phyloP scores from a whole-genome alignment of 352 stramenopile species.

The Phytophthora colocasiae region DNA sequence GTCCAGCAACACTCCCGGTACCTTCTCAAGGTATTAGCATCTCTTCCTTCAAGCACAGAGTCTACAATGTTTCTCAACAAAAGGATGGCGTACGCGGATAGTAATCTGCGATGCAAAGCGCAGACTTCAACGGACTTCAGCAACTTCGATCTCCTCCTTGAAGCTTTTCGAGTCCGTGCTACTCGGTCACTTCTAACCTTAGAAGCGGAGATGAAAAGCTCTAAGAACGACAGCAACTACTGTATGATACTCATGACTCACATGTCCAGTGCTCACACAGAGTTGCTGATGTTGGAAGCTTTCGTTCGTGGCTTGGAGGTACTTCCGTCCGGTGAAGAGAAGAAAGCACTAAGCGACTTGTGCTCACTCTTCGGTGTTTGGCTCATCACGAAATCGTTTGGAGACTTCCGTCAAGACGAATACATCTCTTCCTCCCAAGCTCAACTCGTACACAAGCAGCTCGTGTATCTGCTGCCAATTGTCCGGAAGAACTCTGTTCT shows the following conservation, averaged over 20 bases:
- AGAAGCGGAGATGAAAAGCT: constrained; percentile 42
- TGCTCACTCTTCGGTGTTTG: constrained; percentile 52
- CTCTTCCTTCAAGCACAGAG: constrained; percentile 10
- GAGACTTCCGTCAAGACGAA: constrained; percentile 61
- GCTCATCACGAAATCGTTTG: constrained; percentile 51
- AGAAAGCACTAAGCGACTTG: constrained; percentile 33
- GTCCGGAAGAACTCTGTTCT: constrained; percentile 58
- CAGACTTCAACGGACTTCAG: constrained; percentile 35
- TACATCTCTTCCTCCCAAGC: constrained; percentile 56
- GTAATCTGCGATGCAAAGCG: constrained; percentile 40
- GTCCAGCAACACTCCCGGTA: constrained; percentile 70
- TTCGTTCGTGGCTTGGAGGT: constrained; percentile 34
- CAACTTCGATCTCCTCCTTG: constrained; percentile 47
- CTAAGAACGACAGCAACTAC: constrained; percentile 50
- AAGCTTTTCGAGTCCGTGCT: constrained; percentile 47
- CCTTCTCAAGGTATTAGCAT: constrained; percentile 50
- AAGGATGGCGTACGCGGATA: constrained; percentile 34
- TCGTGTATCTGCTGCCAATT: constrained; percentile 42
- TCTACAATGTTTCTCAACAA: constrained; percentile 42
- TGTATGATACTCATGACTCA: constrained; percentile 63
- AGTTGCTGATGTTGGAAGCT: constrained; percentile 48
- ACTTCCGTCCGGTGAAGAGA: constrained; percentile 35
- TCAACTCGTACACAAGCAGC: constrained; percentile 39
- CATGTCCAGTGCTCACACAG: constrained; percentile 49
- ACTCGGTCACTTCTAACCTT: constrained; percentile 37